A percentile compares a stretch with the other conserved stretches of the same genome.
Evolutionary conservation across 192 early-diverging fungal genomes (phyloP).

Genomic region (Chytriomyces sp.): DNA sequence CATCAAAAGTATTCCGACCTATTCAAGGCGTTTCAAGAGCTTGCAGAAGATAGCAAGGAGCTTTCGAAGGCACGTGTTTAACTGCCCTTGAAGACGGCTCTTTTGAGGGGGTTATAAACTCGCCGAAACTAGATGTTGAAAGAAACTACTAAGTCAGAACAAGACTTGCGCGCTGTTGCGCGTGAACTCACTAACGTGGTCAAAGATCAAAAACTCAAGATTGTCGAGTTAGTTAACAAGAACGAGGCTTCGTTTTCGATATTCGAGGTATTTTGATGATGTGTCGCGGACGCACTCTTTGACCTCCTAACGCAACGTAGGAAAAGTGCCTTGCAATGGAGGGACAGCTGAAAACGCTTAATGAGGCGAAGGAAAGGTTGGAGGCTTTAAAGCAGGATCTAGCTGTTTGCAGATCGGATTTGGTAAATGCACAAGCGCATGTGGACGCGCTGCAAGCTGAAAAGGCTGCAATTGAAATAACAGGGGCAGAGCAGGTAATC

Average conservation of each 20-base stretch:
- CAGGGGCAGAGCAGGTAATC: neutral
- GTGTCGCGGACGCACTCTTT: neutral
- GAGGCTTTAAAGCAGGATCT: conserved; percentile 31
- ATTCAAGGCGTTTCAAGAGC: conserved; percentile 34
- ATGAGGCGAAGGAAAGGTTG: conserved; percentile 32
- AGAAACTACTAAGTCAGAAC: conserved; percentile 22
- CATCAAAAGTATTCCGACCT: conserved; percentile 31
- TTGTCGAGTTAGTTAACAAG: conserved; percentile 34
- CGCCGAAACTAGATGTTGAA: conserved; percentile 13
- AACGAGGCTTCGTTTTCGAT: conserved; percentile 27
- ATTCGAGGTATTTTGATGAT: conserved; percentile 39
- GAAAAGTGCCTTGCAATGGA: conserved; percentile 20
- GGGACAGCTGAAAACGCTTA: conserved; percentile 10
- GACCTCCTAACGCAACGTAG: neutral
- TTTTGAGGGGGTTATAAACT: neutral
- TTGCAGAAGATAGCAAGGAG: conserved; percentile 23
- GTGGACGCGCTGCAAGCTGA: neutral
- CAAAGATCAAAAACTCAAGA: conserved; percentile 49
- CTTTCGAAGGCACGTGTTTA: conserved; percentile 15
- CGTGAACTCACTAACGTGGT: conserved; percentile 34
- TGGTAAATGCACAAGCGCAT: neutral
- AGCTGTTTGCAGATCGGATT: neutral
- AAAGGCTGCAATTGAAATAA: neutral
- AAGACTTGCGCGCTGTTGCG: conserved; percentile 33
- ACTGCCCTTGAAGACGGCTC: neutral